Base-by-base conservation (phyloP, 1,139 yeast genomes). In the Blastobotrys arbuscula region DNA sequence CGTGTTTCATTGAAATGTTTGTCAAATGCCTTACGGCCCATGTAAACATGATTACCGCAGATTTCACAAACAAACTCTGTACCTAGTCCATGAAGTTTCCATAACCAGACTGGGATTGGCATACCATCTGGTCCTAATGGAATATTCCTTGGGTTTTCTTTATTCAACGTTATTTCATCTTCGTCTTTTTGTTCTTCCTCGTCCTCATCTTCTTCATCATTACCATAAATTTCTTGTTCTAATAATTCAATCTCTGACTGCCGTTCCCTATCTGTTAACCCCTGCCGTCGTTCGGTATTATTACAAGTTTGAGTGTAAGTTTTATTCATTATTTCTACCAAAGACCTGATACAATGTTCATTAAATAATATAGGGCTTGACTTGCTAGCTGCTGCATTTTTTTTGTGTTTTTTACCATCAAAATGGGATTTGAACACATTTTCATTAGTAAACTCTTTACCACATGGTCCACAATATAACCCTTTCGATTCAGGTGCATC, bases 81-180 rank as follows among this genome's bases (percentile, higher is more conserved):
- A 50, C 86, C 88, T 12, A 90, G 71, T 0, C 98, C 98, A 59
- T 88, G 92, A 33, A 89, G 71, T 63, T 90, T 92, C 74, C 81
- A 90, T 26, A 92, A 70, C 99, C 99, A 92, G 51, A 75, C 80
- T 1, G 98, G 98, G 36, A 92, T 88, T 0, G 97, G 97, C 38
- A 77, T 77, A 0, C 97, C 97, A 65, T 90, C 96, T 33, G 87
- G 77, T 0, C 96, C 97, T 1, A 87, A 55, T 0, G 96, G 96
- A 48, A 87, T 66, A 53, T 83, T 79, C 50, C 79, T 71, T 6
- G 83, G 79, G 23, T 60, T 61, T 9, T 55, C 64, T 15, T 60
- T 64, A 2, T 55, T 62, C 9, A 58, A 64, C 13, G 4, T 3
- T n/a, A 28, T 36, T 35, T 18, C 19, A 12, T 56, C 61, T 24